Percentiles rank a stretch among this genome's conserved stretches.
Conservation (phyloP, 1,284 basidiomycete species). For the Taiwanofungus camphoratus region DNA sequence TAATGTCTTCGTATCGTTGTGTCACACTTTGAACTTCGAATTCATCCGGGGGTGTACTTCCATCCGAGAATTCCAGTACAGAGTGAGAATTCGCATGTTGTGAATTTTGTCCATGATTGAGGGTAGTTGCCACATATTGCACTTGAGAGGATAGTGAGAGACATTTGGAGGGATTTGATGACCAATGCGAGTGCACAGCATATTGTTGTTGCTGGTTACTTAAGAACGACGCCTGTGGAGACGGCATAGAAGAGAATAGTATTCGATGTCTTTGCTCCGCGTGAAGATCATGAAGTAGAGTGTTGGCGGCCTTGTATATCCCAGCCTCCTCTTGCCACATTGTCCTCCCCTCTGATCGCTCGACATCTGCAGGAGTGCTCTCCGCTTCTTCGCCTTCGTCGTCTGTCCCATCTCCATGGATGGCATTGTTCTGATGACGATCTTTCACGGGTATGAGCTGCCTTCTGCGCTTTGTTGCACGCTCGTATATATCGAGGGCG, state of each 20-base stretch:
- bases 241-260: slow-evolving; percentile 32
- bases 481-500: slow-evolving; percentile 21
- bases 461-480: slow-evolving; percentile 29
- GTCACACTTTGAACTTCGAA: slow-evolving; percentile 41
- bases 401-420: slow-evolving; percentile 20
- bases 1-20: slow-evolving; percentile 57
- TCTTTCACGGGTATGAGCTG: slow-evolving; percentile 16
- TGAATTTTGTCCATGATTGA: slow-evolving; percentile 12
- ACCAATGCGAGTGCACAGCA: not conserved
- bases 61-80: slow-evolving; percentile 7
- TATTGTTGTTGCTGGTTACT: not conserved
- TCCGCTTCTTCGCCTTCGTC: slow-evolving; percentile 27
- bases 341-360: slow-evolving; percentile 11
- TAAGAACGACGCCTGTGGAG: too few species aligned
- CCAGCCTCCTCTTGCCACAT: slow-evolving; percentile 23
- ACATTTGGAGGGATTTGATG: not conserved
- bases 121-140: not conserved
- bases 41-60: slow-evolving; percentile 9
- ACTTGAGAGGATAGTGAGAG: not conserved
- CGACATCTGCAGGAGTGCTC: slow-evolving; percentile 3
- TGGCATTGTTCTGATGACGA: slow-evolving; percentile 5
- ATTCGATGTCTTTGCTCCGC: slow-evolving; percentile 57
- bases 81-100: not conserved
- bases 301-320: slow-evolving; percentile 54
- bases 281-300: slow-evolving; percentile 61